These are phyloP conservation scores for Didymella arachidicola DNA, from an alignment of 2,329 filamentous ascomycete genomes.

Conservation along the genomic window DNA sequence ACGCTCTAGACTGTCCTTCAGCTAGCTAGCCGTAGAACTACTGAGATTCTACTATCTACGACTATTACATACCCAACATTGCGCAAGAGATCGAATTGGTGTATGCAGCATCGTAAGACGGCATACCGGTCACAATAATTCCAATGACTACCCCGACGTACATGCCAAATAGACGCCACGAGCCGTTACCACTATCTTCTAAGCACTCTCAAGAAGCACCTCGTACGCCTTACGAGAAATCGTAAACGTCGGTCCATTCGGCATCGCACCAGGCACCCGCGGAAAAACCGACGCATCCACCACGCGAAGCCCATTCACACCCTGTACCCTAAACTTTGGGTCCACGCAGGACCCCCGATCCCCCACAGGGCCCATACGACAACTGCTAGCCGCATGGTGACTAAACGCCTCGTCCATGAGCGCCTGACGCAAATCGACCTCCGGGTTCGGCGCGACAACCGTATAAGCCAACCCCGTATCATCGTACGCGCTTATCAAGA, in stretches of 20 bases:
- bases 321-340: constrained; percentile 24
- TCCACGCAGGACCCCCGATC: constrained; percentile 20
- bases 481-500: background rate
- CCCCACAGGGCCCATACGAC: constrained; percentile 19
- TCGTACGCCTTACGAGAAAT: background rate
- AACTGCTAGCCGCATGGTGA: constrained; percentile 23
- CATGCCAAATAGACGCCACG: too few species aligned
- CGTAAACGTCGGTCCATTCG: background rate
- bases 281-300: constrained; percentile 68
- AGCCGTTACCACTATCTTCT: too few species aligned
- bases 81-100: too few species aligned
- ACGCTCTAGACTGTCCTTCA: too few species aligned
- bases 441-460: background rate
- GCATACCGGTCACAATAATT: too few species aligned
- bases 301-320: constrained; percentile 61
- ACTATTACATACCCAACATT: too few species aligned
- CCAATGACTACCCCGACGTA: too few species aligned
- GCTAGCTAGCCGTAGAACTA: too few species aligned
- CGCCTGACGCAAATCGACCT: background rate
- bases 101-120: too few species aligned
- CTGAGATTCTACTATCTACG: too few species aligned
- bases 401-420: constrained; percentile 1
- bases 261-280: constrained; percentile 47
- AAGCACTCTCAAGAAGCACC: background rate
- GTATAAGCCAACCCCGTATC: background rate